Evolutionary conservation across 768 basidiomycete genomes (phyloP).

Genomic region (Leccinum olivaceopallidum): DNA sequence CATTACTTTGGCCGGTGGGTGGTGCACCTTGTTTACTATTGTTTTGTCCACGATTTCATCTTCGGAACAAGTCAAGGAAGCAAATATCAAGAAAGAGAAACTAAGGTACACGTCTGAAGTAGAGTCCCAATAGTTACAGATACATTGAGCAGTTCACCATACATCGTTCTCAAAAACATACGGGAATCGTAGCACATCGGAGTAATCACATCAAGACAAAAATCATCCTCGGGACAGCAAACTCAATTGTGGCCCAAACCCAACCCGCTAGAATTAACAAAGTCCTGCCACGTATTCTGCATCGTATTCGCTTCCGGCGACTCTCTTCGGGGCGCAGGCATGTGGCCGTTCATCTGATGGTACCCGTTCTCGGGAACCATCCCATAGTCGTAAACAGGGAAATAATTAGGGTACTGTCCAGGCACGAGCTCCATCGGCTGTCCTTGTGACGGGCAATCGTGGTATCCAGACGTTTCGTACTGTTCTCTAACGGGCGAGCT

Average conservation of each 20-base stretch:
- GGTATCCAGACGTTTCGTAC: constrained; percentile 25
- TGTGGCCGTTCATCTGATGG: constrained; percentile 42
- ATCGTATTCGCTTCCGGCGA: constrained; percentile 60
- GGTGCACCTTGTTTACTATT: constrained; percentile 21
- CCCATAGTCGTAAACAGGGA: constrained; percentile 75
- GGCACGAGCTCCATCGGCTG: constrained; percentile 35
- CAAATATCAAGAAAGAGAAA: neutral
- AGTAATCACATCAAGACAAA: constrained; percentile 9
- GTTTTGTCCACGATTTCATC: constrained; percentile 14
- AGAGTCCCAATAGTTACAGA: constrained; percentile 22
- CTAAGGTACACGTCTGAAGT: constrained; percentile 14
- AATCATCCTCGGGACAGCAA: neutral
- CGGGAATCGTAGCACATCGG: constrained; percentile 11
- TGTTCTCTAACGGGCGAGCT: constrained; percentile 28
- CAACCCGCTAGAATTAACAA: constrained; percentile 42
- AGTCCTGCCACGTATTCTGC: constrained; percentile 65
- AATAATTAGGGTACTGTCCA: constrained; percentile 62
- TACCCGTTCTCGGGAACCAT: constrained; percentile 33
- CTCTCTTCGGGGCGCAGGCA: constrained; percentile 34
- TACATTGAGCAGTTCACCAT: constrained; percentile 9
- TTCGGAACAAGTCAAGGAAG: neutral
- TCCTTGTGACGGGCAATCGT: constrained; percentile 22
- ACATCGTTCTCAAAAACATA: constrained; percentile 12
- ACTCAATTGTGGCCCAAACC: constrained; percentile 16
- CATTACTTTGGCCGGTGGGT: constrained; percentile 1